Conservation (phyloP, 1,284 basidiomycete genomes). For the Rhizoctonia solani region DNA sequence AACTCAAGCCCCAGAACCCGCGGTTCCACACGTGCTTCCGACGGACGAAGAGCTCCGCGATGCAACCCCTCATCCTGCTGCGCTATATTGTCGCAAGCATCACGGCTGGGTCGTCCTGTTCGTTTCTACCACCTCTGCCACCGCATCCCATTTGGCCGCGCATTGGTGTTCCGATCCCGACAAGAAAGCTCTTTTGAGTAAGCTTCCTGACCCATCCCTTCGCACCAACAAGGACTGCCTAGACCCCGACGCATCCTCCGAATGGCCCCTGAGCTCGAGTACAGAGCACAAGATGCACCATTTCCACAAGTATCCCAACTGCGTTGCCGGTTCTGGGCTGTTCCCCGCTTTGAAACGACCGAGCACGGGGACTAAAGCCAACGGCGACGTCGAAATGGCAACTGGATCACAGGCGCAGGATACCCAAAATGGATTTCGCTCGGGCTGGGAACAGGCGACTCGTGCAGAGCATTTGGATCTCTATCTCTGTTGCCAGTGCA, state of each 20-base stretch:
- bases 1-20: not conserved
- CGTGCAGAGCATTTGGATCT: slow-evolving; percentile 64
- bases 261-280: no score
- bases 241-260: no score
- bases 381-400: slow-evolving; percentile 54
- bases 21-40: slow-evolving; percentile 47
- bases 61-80: slow-evolving; percentile 74
- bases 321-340: slow-evolving; percentile 65
- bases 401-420: slow-evolving; percentile 45
- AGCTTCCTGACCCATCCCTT: slow-evolving; percentile 14
- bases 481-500: slow-evolving; percentile 81
- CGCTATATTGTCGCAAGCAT: slow-evolving; percentile 76
- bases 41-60: slow-evolving; percentile 62
- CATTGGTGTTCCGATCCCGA: slow-evolving; percentile 49
- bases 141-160: slow-evolving; percentile 48
- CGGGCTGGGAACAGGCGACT: slow-evolving; percentile 50
- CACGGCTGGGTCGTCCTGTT: slow-evolving; percentile 61
- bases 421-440: slow-evolving; percentile 53
- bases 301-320: slow-evolving; percentile 70
- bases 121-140: slow-evolving; percentile 13
- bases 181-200: slow-evolving; percentile 10
- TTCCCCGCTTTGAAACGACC: slow-evolving; percentile 54
- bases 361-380: slow-evolving; percentile 48
- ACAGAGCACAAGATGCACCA: slow-evolving; percentile 75
- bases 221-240: slow-evolving; percentile 33